phyloP scores from a whole-genome alignment of 306 rosid genomes.

The Begonia fuchsioides region DNA sequence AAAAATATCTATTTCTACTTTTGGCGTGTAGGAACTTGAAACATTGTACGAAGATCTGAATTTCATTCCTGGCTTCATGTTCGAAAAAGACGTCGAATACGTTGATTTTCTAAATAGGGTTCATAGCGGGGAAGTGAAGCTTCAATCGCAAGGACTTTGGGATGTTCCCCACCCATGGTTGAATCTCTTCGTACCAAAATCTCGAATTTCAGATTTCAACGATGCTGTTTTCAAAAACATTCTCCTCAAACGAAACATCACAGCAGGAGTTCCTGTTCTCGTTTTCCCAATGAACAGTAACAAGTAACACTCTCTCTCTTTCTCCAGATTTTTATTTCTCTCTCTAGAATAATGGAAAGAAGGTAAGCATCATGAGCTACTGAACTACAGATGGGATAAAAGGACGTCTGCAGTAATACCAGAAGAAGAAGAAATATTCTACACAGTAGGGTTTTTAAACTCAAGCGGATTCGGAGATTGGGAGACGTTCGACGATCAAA shows the following conservation, averaged over 20 bases:
- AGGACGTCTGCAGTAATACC: constrained; percentile 56
- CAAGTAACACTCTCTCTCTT: constrained; percentile 39
- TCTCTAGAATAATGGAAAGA: too few species aligned
- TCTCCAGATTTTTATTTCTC: too few species aligned
- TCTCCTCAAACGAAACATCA: constrained; percentile 46
- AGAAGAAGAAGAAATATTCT: constrained; percentile 63
- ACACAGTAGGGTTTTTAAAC: constrained; percentile 63
- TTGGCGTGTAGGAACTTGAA: constrained; percentile 32
- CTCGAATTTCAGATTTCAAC: constrained; percentile 43
- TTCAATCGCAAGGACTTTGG: constrained; percentile 73
- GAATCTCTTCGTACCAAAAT: constrained; percentile 61
- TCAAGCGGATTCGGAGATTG: constrained; percentile 54
- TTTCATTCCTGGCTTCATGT: constrained; percentile 44
- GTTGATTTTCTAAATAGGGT: constrained; percentile 65
- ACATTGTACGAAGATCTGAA: constrained; percentile 31
- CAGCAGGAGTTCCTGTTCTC: constrained; percentile 47
- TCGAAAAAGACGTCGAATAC: constrained; percentile 47
- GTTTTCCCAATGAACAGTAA: constrained; percentile 63
- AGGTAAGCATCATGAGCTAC: too few species aligned
- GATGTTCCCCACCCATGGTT: constrained; percentile 93
- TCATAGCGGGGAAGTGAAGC: constrained; percentile 55
- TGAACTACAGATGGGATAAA: constrained; percentile 59
- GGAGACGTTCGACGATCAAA: constrained; percentile 48
- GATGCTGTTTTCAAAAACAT: constrained; percentile 46
- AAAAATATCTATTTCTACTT: too few species aligned